These are phyloP conservation scores for Pichia insulana DNA, from an alignment of 805 yeast genomes.

Conservation along the genomic window DNA sequence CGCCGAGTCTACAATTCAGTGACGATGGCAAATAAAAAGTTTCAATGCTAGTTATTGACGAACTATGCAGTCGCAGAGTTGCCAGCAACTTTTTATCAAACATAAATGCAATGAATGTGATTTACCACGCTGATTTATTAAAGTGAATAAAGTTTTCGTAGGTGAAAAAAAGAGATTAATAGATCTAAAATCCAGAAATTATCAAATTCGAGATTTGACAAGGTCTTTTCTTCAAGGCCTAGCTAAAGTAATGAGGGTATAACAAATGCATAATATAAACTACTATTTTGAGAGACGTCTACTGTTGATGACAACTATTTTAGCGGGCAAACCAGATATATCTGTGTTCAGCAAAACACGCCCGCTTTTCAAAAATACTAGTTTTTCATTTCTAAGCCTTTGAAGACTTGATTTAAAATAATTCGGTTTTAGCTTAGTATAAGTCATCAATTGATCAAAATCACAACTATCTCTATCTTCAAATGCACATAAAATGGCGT, in stretches of 20 bases:
- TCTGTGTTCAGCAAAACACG: not conserved
- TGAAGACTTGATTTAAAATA: slow-evolving; percentile 9
- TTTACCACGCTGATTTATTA: too few relatives aligned
- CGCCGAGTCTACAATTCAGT: not conserved
- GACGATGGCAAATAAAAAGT: slow-evolving; percentile 9
- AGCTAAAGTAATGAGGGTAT: too few relatives aligned
- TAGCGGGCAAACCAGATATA: not conserved
- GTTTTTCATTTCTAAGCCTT: slow-evolving; percentile 3
- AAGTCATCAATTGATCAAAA: slow-evolving; percentile 18
- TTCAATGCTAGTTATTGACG: slow-evolving; percentile 6
- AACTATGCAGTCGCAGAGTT: slow-evolving; percentile 6
- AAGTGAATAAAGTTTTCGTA: too few relatives aligned
- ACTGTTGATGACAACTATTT: not conserved
- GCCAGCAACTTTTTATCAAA: slow-evolving; percentile 24
- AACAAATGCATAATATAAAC: too few relatives aligned
- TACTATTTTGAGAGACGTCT: too few relatives aligned
- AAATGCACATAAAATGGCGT: slow-evolving; percentile 32
- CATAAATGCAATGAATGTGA: slow-evolving; percentile 15
- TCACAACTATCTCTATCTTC: slow-evolving; percentile 22
- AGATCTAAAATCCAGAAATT: too few relatives aligned
- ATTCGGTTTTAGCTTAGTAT: slow-evolving; percentile 24
- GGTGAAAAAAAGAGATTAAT: too few relatives aligned
- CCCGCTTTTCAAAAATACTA: not conserved
- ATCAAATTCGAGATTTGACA: too few relatives aligned
- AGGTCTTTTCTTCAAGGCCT: too few relatives aligned